Evolutionary conservation across 495 filamentous ascomycete species (phyloP), one percentile per base, ranked within the genome.

Genomic region (Talaromyces adpressus): DNA sequence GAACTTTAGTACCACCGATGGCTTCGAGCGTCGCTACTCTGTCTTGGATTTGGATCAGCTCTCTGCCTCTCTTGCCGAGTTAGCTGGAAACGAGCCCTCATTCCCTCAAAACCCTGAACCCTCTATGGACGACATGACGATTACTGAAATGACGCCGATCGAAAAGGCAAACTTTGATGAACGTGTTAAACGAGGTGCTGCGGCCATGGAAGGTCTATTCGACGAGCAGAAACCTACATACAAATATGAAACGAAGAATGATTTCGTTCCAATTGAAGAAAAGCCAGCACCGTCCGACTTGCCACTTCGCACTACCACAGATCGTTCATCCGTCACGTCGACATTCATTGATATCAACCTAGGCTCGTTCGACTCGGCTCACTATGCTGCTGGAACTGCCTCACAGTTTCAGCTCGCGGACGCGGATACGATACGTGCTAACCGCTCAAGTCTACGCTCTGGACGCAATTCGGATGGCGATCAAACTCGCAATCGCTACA

Each of bases 1-100:
- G 91, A 96, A 93, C 67, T 97, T 97, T 69, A 92, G 89, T 69
- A 92, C 89, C 0, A 94, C 91, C 0, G 87, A 90, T 62, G 89
- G 86, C 9, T 96, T 96, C 70, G 89, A 95, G 68, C 81, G 86
- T 62, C 68, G 78, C 41, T 80, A 80, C 51, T 79, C 78, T 3
- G 77, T 79, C 36, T 75, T 80, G 47, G 77, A 81, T 57, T 66
- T 81, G 14, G 76, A 80, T 60, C 69, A 80, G 65, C 66, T 82
- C 12, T 79, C 78, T 25, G 74, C 74, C 11, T 76, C 73, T 6
- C 57, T 80, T 22, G 77, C 77, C 20, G 70, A 77, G 54, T 69
- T 79, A 59, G 72, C 76, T 57, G 66, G 72, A 22, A 57, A 74
- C 18, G 68, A 75, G 60, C 73, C 70, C 34, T 68, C 73, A 16